Base-by-base conservation (phyloP, 352 stramenopile species). In the Globisporangium emineosum region DNA sequence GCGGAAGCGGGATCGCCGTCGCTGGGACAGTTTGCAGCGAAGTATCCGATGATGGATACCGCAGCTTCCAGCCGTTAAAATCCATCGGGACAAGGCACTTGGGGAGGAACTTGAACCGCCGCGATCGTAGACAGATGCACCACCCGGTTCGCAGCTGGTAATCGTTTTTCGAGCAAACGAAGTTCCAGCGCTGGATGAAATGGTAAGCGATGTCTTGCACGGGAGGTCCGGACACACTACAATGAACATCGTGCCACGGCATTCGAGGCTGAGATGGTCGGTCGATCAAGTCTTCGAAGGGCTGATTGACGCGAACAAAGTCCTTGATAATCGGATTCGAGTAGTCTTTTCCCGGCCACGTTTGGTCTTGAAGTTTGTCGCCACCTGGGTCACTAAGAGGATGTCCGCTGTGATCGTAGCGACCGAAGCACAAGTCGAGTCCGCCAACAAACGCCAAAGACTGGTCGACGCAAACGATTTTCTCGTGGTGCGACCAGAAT, bases 401-500 rank as follows among this genome's bases (percentile, higher is more conserved):
- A 47, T 96, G 88, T 0, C 76, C 83, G 27, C 75, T 76, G 54
- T 92, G 82, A 50, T 97, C 90, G 58, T 92, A 98, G 19, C 92
- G 81, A 15, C 92, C 90, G 47, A 95, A 96, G 62, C 85, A 92
- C 53, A 98, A 60, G 65, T 98, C 92, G 19, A 98, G 61, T 42
- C 92, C 88, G 32, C 88, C 88, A 5, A 90, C 75, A 59, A 96
- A 96, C 19, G 86, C 79, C 21, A 94, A 52, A 13, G 79, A 88
- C 56, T 96, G 88, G 55, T 98, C 92, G 29, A 98, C 78, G 53
- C 92, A 91, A 29, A 97, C 89, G 43, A 98, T 89, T 67, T 98
- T 98, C 65, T 98, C 92, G 73, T 98, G 92, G 70, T 98, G 92
- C 33, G 85, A 96, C 91, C 90, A 97, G 50, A 97, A 96, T 3